phyloP scores from a whole-genome alignment of 2,329 filamentous ascomycete species.

The Chrysosporium keratinophilum region DNA sequence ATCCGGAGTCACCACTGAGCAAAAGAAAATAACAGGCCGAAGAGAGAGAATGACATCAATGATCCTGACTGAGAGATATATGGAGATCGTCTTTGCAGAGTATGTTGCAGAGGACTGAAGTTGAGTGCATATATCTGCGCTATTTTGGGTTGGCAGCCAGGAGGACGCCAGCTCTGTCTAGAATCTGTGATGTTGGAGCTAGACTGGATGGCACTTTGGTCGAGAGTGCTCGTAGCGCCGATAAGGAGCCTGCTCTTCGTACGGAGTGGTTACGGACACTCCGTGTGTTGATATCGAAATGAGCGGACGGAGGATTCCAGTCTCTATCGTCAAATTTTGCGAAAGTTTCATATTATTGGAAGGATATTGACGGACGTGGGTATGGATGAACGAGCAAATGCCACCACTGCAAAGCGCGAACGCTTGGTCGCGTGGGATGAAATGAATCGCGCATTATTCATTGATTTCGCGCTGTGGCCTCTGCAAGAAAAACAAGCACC shows the following conservation, averaged over 20 bases:
- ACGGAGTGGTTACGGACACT: not conserved
- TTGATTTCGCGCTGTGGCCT: not conserved
- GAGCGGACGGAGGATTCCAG: not conserved
- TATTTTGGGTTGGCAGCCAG: no score
- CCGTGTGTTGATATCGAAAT: no score
- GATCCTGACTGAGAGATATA: no score
- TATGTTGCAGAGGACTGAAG: no score
- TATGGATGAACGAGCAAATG: not conserved
- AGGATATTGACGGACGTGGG: not conserved
- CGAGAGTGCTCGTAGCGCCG: not conserved
- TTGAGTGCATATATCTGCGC: no score
- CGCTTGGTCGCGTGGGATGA: not conserved
- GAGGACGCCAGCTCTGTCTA: not conserved
- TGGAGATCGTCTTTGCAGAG: no score
- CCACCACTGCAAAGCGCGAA: not conserved
- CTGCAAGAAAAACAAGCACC: not conserved
- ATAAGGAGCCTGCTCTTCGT: not conserved
- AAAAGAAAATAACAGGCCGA: not conserved
- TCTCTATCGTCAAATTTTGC: not conserved
- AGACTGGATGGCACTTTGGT: not conserved
- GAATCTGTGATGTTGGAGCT: not conserved
- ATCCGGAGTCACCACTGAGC: not conserved
- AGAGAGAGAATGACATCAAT: not conserved
- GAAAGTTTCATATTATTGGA: not conserved
- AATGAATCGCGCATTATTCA: not conserved